A percentile compares a stretch with the other conserved stretches of the same genome.
phyloP scores from a whole-genome alignment of 257 asterid genomes.

The Leonotis leonurus region DNA sequence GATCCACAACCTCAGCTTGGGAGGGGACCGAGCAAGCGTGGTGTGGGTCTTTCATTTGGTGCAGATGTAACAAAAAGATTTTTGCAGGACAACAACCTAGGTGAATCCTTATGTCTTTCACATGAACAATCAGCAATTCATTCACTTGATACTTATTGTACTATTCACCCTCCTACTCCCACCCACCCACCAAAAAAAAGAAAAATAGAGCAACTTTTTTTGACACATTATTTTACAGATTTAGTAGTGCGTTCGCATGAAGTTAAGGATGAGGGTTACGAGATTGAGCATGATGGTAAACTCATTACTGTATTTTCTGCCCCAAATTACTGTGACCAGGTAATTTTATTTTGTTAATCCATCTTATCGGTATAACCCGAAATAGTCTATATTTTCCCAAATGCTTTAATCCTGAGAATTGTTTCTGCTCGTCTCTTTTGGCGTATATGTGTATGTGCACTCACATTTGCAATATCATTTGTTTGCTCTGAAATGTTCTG shows the following conservation, averaged over 20 bases:
- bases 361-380: constrained; percentile 6
- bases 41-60: constrained; percentile 96
- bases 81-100: constrained; percentile 85
- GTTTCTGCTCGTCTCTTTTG: neutral
- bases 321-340: constrained; percentile 99
- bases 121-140: neutral
- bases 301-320: constrained; percentile 96
- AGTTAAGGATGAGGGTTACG: constrained; percentile 97
- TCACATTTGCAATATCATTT: too few relatives aligned
- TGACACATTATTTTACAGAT: constrained; percentile 39
- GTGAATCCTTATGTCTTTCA: constrained; percentile 25
- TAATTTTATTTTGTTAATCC: constrained; percentile 23
- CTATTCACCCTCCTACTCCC: too few relatives aligned
- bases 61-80: constrained; percentile 82
- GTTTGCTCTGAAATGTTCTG: neutral
- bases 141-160: neutral
- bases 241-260: constrained; percentile 98
- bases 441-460: neutral
- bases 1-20: constrained; percentile 99
- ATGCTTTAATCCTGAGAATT: neutral
- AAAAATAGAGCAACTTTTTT: neutral
- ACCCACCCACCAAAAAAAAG: too few relatives aligned
- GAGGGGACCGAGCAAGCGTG: constrained; percentile 99
- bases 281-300: constrained; percentile 96
- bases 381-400: neutral